Percentiles rank a stretch among this genome's conserved stretches.
Conservation (phyloP, 805 yeast species). For the Wickerhamomyces subpelliculosus region DNA sequence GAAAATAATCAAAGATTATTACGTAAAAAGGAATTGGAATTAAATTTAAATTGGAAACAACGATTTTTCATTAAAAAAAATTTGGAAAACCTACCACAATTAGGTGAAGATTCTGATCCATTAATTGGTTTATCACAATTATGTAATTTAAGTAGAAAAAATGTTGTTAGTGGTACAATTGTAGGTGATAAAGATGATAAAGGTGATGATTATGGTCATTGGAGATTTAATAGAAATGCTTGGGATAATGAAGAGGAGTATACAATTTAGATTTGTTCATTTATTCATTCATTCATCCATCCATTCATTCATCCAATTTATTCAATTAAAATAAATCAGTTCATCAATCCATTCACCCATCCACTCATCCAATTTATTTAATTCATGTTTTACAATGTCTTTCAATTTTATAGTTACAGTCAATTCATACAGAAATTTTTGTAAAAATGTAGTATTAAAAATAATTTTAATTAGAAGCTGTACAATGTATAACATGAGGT, state of each 20-base stretch:
- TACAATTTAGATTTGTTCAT: constrained; percentile 10
- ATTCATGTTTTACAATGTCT: too few relatives aligned
- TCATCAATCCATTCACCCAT: too few relatives aligned
- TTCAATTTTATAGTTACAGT: too few relatives aligned
- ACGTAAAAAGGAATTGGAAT: constrained; percentile 64
- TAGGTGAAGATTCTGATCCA: constrained; percentile 28
- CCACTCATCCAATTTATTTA: too few relatives aligned
- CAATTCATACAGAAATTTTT: too few relatives aligned
- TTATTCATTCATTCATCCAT: too few relatives aligned
- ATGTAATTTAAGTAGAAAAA: constrained; percentile 52
- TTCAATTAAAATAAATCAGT: too few relatives aligned
- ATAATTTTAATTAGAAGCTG: too few relatives aligned
- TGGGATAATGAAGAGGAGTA: constrained; percentile 60
- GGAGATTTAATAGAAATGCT: constrained; percentile 56
- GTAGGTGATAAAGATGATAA: constrained; percentile 49
- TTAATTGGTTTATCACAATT: constrained; percentile 35
- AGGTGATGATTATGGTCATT: constrained; percentile 45
- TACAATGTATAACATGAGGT: too few relatives aligned
- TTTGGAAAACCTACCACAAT: constrained; percentile 23
- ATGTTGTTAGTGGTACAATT: constrained; percentile 61
- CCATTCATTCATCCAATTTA: background rate
- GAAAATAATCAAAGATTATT: constrained; percentile 83
- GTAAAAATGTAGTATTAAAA: too few relatives aligned
- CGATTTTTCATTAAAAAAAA: constrained; percentile 70
- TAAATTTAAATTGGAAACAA: constrained; percentile 63